Conservation (phyloP, 2,329 filamentous ascomycete species). For the Alternaria viburni region DNA sequence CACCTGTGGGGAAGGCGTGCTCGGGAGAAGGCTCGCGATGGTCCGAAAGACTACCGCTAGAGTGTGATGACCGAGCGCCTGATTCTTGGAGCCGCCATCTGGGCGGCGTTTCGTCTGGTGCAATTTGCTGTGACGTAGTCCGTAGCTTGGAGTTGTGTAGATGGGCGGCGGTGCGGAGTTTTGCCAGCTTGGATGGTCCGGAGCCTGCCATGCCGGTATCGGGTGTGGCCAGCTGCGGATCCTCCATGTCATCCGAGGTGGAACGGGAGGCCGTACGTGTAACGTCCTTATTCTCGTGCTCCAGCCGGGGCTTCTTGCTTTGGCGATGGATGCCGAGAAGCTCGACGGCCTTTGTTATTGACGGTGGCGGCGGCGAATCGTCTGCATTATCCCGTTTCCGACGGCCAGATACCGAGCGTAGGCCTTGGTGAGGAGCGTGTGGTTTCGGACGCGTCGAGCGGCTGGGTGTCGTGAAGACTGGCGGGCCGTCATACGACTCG, state of each 20-base stretch:
- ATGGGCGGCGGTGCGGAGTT: constrained; percentile 20
- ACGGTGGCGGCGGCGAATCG: constrained; percentile 57
- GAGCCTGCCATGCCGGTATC: constrained; percentile 43
- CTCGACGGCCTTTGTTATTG: constrained; percentile 61
- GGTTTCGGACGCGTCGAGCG: constrained; percentile 42
- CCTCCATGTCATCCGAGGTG: constrained; percentile 44
- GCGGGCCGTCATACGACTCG: constrained; percentile 48
- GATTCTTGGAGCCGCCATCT: constrained; percentile 36
- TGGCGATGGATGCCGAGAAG: constrained; percentile 57
- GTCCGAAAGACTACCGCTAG: constrained; percentile 16
- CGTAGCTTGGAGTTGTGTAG: constrained; percentile 25
- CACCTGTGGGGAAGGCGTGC: constrained; percentile 31
- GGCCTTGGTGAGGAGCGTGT: constrained; percentile 21
- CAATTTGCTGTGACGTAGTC: constrained; percentile 25
- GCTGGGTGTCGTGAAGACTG: constrained; percentile 52
- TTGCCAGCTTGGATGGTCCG: constrained; percentile 29
- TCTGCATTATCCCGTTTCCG: constrained; percentile 52
- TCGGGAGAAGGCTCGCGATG: constrained; percentile 24
- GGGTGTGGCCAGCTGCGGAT: constrained; percentile 45
- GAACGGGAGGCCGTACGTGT: constrained; percentile 25
- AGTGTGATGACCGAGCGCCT: constrained; percentile 30
- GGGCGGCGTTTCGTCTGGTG: constrained; percentile 17
- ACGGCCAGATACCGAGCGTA: constrained; percentile 37
- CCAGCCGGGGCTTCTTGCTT: constrained; percentile 56
- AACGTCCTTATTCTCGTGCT: constrained; percentile 26